phyloP scores from a whole-genome alignment of 2,329 filamentous ascomycete genomes.

The Thielaviopsis musarum region DNA sequence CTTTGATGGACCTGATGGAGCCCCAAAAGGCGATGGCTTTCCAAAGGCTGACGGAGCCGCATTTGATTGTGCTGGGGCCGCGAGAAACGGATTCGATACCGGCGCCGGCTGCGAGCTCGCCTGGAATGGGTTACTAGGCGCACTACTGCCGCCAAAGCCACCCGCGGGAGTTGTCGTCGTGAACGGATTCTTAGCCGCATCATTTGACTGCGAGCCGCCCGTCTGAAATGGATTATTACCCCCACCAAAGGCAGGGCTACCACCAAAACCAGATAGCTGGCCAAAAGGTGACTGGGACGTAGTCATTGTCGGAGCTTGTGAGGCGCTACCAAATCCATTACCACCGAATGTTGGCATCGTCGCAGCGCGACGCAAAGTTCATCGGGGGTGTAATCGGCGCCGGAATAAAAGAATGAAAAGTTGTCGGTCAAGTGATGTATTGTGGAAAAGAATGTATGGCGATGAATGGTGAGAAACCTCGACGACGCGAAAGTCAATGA shows the following conservation, averaged over 20 bases:
- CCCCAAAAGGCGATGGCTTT: slow-evolving; percentile 8
- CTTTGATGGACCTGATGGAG: background rate
- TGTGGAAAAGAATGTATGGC: background rate
- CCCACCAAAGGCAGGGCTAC: background rate
- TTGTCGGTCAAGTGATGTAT: background rate
- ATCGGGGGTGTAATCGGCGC: background rate
- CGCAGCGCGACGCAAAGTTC: background rate
- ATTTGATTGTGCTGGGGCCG: background rate
- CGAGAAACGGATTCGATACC: background rate
- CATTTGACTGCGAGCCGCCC: background rate
- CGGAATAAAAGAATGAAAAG: background rate
- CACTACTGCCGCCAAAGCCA: background rate
- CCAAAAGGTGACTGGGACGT: slow-evolving; percentile 10
- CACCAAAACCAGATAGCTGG: background rate
- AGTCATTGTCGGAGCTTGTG: background rate
- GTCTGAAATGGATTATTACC: slow-evolving; percentile 4
- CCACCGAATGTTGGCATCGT: slow-evolving; percentile 9
- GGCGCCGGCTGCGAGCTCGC: background rate
- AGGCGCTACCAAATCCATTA: slow-evolving; percentile 6
- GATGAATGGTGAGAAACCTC: background rate
- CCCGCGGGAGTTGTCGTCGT: background rate
- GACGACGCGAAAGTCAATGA: background rate
- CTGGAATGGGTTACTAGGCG: slow-evolving; percentile 7
- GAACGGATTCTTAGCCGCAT: slow-evolving; percentile 7
- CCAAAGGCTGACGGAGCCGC: slow-evolving; percentile 1